Conservation (phyloP, 2,329 filamentous ascomycete species). For the Gaeumannomyces tritici region DNA sequence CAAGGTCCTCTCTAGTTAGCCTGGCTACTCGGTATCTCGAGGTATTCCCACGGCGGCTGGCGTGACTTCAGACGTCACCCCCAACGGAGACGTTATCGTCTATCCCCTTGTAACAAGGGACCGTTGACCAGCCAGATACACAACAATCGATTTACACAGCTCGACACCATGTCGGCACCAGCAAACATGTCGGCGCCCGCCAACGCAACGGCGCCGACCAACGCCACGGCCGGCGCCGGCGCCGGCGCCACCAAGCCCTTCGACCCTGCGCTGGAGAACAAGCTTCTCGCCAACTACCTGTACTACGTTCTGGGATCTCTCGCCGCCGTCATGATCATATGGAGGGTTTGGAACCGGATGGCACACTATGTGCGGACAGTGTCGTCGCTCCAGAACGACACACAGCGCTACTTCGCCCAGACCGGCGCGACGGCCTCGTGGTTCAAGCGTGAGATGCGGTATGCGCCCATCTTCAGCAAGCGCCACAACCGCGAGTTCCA, state of each 20-base stretch:
- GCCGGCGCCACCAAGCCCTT: conserved; percentile 14
- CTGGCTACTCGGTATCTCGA: background rate
- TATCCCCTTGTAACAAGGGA: background rate
- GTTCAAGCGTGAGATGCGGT: conserved; percentile 58
- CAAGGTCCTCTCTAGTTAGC: background rate
- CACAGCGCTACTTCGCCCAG: conserved; percentile 67
- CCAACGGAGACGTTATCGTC: background rate
- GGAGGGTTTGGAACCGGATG: conserved; percentile 52
- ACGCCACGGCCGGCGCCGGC: conserved; percentile 6
- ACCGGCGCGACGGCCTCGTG: conserved; percentile 44
- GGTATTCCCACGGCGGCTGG: background rate
- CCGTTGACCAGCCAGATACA: background rate
- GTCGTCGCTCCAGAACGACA: conserved; percentile 67
- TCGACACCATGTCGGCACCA: background rate
- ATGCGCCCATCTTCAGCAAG: conserved; percentile 63
- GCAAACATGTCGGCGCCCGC: background rate
- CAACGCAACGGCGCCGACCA: conserved; percentile 7
- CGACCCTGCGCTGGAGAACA: conserved; percentile 33
- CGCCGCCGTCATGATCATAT: conserved; percentile 53
- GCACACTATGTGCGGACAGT: conserved; percentile 63
- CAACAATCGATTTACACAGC: background rate
- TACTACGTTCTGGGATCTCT: conserved; percentile 56
- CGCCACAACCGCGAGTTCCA: conserved; percentile 67
- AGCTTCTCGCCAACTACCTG: conserved; percentile 49
- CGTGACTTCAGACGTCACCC: background rate